Base-by-base conservation (phyloP, 2,329 filamentous ascomycete species). In the Xylariaceae sp. region DNA sequence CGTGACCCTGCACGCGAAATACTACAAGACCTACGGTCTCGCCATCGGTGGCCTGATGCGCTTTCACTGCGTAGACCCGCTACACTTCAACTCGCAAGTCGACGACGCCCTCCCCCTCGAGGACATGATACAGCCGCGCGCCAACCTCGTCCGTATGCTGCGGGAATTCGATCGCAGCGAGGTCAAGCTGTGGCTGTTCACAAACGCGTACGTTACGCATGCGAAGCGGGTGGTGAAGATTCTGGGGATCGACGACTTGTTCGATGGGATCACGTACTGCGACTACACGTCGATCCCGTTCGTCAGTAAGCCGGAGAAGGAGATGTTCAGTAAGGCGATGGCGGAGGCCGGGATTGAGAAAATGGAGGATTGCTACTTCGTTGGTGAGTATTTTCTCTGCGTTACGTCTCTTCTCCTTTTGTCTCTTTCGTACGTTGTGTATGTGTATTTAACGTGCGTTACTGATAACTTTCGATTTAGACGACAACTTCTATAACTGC, bases 261-360 rank as follows among this genome's bases (percentile, higher is more conserved):
- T 62, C 23, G 61, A 61, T 13, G 61, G 61, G 11, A 55, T 61
- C 15, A 61, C 61, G 6, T 62, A 54, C 34, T 62, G 61, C 23
- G 61, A 62, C 42, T 62, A 61, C 23, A 61, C 58, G 4, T 61
- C 53, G 9, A 42, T 61, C 18, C 61, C 61, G n/a, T 62, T 62
- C 13, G 53, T 58, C 39, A 61, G 61, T 45, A 62, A 61, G 55
- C 58, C 61, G 3, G 55, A 62, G 13, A 59, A 61, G 17, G 58
- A 62, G n/a, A 58, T 58, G 61, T 58, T 56, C 18, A 56, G 53
- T 3, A 62, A 62, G 23, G 61, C 58, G 1, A 62, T 62, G 58
- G 58, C 56, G 55, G 61, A 62, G 9, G 61, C 58, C 11, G 61
- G 61, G 5, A 53, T 56, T 23, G 58, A 62, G 15, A 42, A 56